These are phyloP conservation scores for Tricholoma bakamatsutake DNA, from an alignment of 768 basidiomycete genomes.

Conservation along the genomic window DNA sequence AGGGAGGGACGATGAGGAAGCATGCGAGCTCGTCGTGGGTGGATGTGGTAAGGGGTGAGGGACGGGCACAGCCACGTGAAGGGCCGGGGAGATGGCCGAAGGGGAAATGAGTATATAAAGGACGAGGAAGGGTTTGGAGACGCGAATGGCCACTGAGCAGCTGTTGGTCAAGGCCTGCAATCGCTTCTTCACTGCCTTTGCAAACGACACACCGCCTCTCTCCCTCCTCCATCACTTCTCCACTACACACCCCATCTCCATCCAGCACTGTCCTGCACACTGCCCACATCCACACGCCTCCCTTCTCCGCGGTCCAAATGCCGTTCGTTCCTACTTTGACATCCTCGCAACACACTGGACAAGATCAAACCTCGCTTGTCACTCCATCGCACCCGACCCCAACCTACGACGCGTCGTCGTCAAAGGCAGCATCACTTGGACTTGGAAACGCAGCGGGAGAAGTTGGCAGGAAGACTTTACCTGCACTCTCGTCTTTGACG, in stretches of 20 bases:
- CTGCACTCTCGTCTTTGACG: constrained; percentile 39
- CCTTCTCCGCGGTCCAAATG: constrained; percentile 35
- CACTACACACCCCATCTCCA: constrained; percentile 26
- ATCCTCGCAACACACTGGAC: constrained; percentile 40
- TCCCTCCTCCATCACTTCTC: constrained; percentile 35
- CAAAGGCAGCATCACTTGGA: constrained; percentile 37
- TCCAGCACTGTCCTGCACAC: constrained; percentile 35
- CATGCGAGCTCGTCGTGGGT: constrained; percentile 8
- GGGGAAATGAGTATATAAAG: too few relatives aligned
- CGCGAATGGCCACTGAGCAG: too few relatives aligned
- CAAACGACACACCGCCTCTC: constrained; percentile 25
- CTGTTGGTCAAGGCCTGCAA: constrained; percentile 25
- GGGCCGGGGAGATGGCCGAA: too few relatives aligned
- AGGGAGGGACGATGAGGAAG: neutral
- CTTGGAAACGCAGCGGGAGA: constrained; percentile 37
- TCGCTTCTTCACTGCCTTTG: constrained; percentile 32
- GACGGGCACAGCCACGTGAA: neutral
- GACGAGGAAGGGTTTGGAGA: too few relatives aligned
- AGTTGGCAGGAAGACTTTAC: constrained; percentile 41
- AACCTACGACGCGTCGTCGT: constrained; percentile 25
- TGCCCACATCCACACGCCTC: constrained; percentile 30
- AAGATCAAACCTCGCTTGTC: constrained; percentile 24
- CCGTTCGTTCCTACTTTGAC: constrained; percentile 46
- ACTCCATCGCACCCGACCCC: constrained; percentile 20
- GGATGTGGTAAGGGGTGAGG: neutral